Evolutionary conservation across 1,139 yeast genomes (phyloP), one percentile per base, ranked within the genome.

Genomic region (Kodamaea sp.): DNA sequence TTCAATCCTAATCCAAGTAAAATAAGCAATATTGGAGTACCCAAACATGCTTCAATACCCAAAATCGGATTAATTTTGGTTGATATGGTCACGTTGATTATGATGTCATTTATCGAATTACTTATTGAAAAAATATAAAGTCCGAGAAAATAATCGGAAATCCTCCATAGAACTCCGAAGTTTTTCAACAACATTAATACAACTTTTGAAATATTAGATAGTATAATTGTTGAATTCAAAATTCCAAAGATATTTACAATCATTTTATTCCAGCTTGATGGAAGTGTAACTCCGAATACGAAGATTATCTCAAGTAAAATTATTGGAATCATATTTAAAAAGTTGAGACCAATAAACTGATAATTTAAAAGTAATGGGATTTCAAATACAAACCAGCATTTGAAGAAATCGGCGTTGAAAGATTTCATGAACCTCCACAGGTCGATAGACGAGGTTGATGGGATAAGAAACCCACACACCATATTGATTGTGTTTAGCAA

Each of bases 81-180:
- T 5, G 75, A 60, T 6, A 70, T 49, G 12, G 73, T 67, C 12
- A 66, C 46, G 41, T 70, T 67, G 31, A 73, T 67, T 22, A 69
- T 57, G n/a, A 67, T 52, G 43, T 70, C 75, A 46, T 67, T 69
- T 28, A 68, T 53, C 5, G 72, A 66, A 40, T 68, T 70, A 40
- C 67, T 62, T 31, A 68, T 50, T 25, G 75, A 62, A 48, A 70
- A 70, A 3, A 69, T 61, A 10, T 68, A 43, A 22, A 68, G 49
- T 2, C 76, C 75, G 36, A 70, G 55, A n/a, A 64, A 43, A 40
- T 67, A 69, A 36, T 70, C 75, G 8, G 70, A 61, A 9, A 70
- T 59, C 32, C 49, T 50, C 55, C 70, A 53, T 15, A 70, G 54
- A 6, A 63, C 34, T 1, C 75, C 76, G 30, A 64, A 53, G 42